These are phyloP conservation scores for Acanthamoeba culbertsoni DNA, from an alignment of 208 protist species.

Conservation along the genomic window DNA sequence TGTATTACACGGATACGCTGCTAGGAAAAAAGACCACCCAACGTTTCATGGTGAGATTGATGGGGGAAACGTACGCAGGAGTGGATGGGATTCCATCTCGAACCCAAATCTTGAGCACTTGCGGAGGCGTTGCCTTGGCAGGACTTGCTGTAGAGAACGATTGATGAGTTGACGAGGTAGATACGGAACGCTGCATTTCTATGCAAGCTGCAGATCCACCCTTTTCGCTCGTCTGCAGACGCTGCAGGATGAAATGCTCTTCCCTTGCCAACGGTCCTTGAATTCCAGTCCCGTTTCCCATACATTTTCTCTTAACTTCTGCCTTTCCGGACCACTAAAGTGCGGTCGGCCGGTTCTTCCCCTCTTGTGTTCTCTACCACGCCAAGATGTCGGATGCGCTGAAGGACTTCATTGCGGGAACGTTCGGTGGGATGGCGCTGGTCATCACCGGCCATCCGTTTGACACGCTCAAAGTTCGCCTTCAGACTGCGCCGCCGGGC, in stretches of 20 bases:
- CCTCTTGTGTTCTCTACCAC: too few relatives aligned
- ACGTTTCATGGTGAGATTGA: background rate
- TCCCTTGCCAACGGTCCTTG: too few relatives aligned
- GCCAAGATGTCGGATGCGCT: background rate
- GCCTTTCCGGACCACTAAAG: too few relatives aligned
- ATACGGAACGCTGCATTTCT: background rate
- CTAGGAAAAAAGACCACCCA: background rate
- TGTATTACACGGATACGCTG: background rate
- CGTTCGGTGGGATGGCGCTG: constrained; percentile 42
- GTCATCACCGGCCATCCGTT: constrained; percentile 55
- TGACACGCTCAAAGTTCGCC: constrained; percentile 62
- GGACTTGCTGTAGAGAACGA: background rate
- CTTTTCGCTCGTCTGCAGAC: too few relatives aligned
- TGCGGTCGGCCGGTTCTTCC: too few relatives aligned
- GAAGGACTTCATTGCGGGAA: constrained; percentile 55
- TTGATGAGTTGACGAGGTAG: background rate
- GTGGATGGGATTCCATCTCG: background rate
- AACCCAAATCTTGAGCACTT: background rate
- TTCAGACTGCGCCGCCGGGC: constrained; percentile 62
- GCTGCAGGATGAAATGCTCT: too few relatives aligned
- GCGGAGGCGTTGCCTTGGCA: background rate
- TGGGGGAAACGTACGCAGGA: background rate
- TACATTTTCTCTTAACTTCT: too few relatives aligned
- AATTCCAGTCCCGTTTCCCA: too few relatives aligned
- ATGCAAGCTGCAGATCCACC: background rate